Evolutionary conservation across 2,329 filamentous ascomycete genomes (phyloP), one percentile per base, ranked within the genome.

Genomic region (Diaporthe vaccinii): DNA sequence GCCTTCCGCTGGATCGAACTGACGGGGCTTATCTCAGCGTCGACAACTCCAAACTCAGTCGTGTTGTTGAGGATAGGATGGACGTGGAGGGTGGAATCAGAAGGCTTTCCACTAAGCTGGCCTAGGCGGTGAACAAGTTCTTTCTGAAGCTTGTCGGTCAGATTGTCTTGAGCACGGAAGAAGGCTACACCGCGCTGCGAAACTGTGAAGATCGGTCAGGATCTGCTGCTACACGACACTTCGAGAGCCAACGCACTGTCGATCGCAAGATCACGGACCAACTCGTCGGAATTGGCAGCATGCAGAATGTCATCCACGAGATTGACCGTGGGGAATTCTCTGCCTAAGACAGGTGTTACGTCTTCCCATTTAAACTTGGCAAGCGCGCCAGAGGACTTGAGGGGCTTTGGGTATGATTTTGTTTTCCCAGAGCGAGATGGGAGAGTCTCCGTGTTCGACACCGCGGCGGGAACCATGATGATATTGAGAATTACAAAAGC

Each of bases 111-210:
- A 22, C 85, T 83, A 12, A 89, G 81, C 73, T 87, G 81, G 22
- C 89, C 89, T 10, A 91, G 82, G 6, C 82, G 82, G 10, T 87
- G 82, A 36, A 86, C 84, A 2, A 90, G 80, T 20, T 85, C 77
- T 79, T 89, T 89, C 75, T 87, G 86, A 3, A 86, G 83, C 3
- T 85, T 84, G 79, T 87, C 83, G 78, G 82, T 80, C 15, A 87
- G 78, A 76, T 85, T 82, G 79, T 86, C 81, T 71, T 89, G 87
- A 9, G 84, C 82, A 17, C 87, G 84, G 78, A 89, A 86, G 80
- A 89, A 88, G 51, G 88, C 86, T 15, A 89, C 87, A 12, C 87
- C 87, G 9, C 87, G 84, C 77, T 85, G 84, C n/a, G 87, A 87
- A 74, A 89, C 86, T 87, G 69, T 28, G 15, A n/a, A 17, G 7